Conservation (phyloP, 2,329 filamentous ascomycete species). For the Endoconidiophora laricicola region DNA sequence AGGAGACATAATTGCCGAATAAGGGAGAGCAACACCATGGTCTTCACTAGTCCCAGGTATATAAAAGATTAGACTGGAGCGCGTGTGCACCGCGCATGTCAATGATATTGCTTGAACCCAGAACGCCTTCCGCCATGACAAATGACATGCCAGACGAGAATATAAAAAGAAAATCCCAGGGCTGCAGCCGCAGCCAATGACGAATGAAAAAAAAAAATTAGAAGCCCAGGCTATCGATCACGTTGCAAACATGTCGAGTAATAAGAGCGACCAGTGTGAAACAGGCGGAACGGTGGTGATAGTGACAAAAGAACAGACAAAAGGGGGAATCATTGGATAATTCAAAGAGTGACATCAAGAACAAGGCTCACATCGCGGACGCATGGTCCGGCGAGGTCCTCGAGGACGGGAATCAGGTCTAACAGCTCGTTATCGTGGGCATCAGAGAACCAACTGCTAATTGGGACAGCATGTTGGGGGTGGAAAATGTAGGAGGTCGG, state of each 20-base stretch:
- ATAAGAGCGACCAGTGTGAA: too few species aligned
- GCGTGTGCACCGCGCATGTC: constrained; percentile 29
- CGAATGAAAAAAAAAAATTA: constrained; percentile 18
- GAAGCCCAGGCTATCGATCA: neutral
- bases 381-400: constrained; percentile 77
- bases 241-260: too few species aligned
- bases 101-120: constrained; percentile 31
- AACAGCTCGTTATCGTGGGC: constrained; percentile 97
- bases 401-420: constrained; percentile 92
- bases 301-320: constrained; percentile 19
- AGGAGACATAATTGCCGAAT: too few species aligned
- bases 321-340: constrained; percentile 15
- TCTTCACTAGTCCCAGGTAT: constrained; percentile 13
- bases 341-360: constrained; percentile 70
- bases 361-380: constrained; percentile 95
- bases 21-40: constrained; percentile 1
- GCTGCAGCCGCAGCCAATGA: neutral
- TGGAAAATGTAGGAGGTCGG: constrained; percentile 99
- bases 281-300: neutral
- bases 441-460: constrained; percentile 99
- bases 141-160: constrained; percentile 1
- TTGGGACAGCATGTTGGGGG: constrained; percentile 93
- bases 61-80: constrained; percentile 37
- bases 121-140: constrained; percentile 15
- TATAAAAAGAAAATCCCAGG: constrained; percentile 1